Evolutionary conservation across 2,329 filamentous ascomycete genomes (phyloP), one percentile per base, ranked within the genome.

Genomic region (Pezicula radicicola): DNA sequence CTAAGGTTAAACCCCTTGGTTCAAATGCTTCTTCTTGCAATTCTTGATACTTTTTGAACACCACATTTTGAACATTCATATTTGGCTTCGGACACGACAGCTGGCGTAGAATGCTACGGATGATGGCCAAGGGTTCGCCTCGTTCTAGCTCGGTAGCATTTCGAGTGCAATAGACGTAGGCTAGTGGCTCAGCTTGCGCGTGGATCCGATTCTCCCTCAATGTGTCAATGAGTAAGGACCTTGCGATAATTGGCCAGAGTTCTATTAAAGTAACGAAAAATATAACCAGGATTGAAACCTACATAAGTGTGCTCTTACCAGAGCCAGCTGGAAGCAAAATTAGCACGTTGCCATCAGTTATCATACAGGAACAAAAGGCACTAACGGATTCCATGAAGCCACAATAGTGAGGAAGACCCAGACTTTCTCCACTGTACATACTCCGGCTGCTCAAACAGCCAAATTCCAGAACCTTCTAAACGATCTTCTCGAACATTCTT

Each of bases 301-400:
- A 40, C 35, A 63, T 53, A 21, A 68, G 58, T 49, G 66, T 68
- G 55, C 58, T 70, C 52, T 70, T 68, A 3, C 66, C 62, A 49
- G 62, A 67, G n/a, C 66, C 66, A 16, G 61, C 37, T 40, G 19
- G 13, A 40, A 40, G 3, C 9, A 7, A 7, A 40, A 19, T n/a
- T 6, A 13, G 37, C 7, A 40, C 37, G 3, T 15, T 19, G 19
- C 8, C 37, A n/a, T n/a, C 15, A 16, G 37, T 21, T 21, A 21
- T 21, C 21, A 40, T 9, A 40, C 37, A 19, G 6, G 2, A 40
- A 3, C 19, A 8, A 19, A 9, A n/a, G 15, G 8, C 13, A 40
- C 37, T 40, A 16, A 40, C 37, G 63, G 48, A 66, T 66, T 3
- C 68, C 65, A 58, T 68, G 61, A 7, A 70, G 60, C 66, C 64